Evolutionary conservation across 768 basidiomycete species (phyloP).

Genomic region (Hebeloma cylindrosporum): DNA sequence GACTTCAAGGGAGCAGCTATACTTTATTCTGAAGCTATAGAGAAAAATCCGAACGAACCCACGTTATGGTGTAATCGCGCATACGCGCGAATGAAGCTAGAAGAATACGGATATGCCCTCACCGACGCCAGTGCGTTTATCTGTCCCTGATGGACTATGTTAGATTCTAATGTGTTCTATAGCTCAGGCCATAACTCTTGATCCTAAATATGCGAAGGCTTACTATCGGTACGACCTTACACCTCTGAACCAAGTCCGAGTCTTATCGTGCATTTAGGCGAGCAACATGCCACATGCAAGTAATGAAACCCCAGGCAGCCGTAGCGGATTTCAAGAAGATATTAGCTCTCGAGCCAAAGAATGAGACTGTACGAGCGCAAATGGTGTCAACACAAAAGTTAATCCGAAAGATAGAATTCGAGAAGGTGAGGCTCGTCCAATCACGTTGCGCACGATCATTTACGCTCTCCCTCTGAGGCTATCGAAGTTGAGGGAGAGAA

Average conservation of each 20-base stretch:
- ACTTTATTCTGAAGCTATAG: constrained; percentile 83
- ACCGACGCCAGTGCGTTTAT: constrained; percentile 73
- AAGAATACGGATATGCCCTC: constrained; percentile 92
- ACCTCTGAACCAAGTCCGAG: constrained; percentile 3
- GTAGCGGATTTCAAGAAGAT: constrained; percentile 88
- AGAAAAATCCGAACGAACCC: constrained; percentile 83
- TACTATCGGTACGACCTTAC: constrained; percentile 65
- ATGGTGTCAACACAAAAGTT: constrained; percentile 89
- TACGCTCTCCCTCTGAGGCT: constrained; percentile 48
- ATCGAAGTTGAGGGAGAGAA: constrained; percentile 93
- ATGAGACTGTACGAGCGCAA: constrained; percentile 77
- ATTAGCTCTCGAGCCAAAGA: constrained; percentile 80
- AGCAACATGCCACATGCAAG: constrained; percentile 88
- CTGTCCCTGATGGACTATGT: not conserved
- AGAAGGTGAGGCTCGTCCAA: constrained; percentile 58
- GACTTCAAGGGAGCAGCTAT: constrained; percentile 75
- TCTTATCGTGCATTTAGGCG: constrained; percentile 49
- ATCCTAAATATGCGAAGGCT: constrained; percentile 88
- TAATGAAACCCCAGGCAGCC: constrained; percentile 83
- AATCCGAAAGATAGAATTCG: constrained; percentile 85
- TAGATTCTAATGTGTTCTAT: constrained; percentile 1
- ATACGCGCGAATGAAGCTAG: constrained; percentile 87
- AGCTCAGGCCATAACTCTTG: constrained; percentile 86
- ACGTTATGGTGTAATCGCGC: constrained; percentile 96
- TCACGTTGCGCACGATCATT: not conserved